These are phyloP conservation scores for Scenedesmus sp. DNA, from an alignment of 163 green algal genomes.

Conservation along the genomic window DNA sequence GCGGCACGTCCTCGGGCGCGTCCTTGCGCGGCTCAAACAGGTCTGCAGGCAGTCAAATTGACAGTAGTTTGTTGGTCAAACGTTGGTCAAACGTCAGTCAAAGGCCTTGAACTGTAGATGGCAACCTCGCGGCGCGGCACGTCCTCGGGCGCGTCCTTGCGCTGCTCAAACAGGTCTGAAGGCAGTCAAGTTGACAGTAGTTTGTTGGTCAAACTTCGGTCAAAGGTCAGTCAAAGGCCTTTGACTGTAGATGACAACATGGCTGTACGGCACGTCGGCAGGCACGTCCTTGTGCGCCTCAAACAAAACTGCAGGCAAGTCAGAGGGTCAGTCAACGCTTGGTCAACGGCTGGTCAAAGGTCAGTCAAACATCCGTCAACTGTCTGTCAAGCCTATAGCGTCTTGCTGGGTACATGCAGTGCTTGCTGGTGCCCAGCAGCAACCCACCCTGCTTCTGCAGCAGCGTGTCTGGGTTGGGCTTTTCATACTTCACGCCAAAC, in stretches of 20 bases:
- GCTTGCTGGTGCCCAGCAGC: too few species aligned
- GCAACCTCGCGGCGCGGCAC: too few species aligned
- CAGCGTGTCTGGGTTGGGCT: slow-evolving; percentile 35
- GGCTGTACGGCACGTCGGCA: neutral
- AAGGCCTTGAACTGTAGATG: neutral
- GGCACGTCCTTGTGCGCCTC: slow-evolving; percentile 67
- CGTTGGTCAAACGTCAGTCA: neutral
- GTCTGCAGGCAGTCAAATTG: slow-evolving; percentile 55
- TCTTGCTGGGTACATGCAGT: too few species aligned
- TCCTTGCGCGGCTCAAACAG: slow-evolving; percentile 78
- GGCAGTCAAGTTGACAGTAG: neutral
- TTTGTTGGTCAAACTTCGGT: too few species aligned
- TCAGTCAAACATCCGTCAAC: too few species aligned
- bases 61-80: neutral
- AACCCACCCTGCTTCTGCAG: neutral
- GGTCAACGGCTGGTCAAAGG: too few species aligned
- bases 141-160: slow-evolving; percentile 56
- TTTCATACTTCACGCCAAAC: slow-evolving; percentile 60
- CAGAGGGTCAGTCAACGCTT: too few species aligned
- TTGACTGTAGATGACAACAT: neutral
- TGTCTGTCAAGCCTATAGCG: too few species aligned
- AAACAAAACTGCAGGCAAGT: slow-evolving; percentile 66
- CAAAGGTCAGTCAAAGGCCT: neutral
- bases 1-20: slow-evolving; percentile 54
- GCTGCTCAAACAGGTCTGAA: slow-evolving; percentile 76